Percentiles rank a stretch among this genome's conserved stretches.
phyloP scores from a whole-genome alignment of 2,329 filamentous ascomycete species.

The Ophiostoma montium region DNA sequence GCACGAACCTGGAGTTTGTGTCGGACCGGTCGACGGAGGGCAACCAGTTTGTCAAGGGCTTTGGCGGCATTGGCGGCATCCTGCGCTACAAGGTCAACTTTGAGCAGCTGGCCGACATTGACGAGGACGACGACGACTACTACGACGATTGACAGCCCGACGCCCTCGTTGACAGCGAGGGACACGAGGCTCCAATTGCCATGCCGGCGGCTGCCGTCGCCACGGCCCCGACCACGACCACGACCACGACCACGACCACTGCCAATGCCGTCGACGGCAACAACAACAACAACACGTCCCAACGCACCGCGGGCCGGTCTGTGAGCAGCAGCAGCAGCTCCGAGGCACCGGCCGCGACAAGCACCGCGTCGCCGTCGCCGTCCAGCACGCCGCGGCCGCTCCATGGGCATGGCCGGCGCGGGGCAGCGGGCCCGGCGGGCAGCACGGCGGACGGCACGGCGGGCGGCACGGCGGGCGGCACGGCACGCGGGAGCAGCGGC shows the following conservation, averaged over 20 bases:
- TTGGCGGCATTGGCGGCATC: constrained; percentile 94
- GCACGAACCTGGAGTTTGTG: constrained; percentile 89
- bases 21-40: constrained; percentile 95
- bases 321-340: background rate
- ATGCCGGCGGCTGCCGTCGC: constrained; percentile 3
- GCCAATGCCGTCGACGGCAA: background rate
- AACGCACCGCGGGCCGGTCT: no score
- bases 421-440: constrained; percentile 26
- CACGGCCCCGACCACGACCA: background rate
- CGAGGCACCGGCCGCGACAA: constrained; percentile 11
- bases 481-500: constrained; percentile 31
- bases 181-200: constrained; percentile 48
- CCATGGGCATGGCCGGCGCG: constrained; percentile 20
- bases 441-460: constrained; percentile 28
- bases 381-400: constrained; percentile 12
- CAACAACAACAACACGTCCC: background rate
- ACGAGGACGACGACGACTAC: constrained; percentile 87
- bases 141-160: constrained; percentile 84
- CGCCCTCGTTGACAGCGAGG: constrained; percentile 80
- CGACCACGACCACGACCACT: background rate
- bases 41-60: constrained; percentile 99
- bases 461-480: constrained; percentile 23
- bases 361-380: constrained; percentile 3
- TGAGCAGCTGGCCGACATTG: constrained; percentile 86
- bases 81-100: constrained; percentile 99